Percentiles rank a stretch among this genome's conserved stretches.
Conservation (phyloP, 2,329 filamentous ascomycete species). For the Clathrospora elynae region DNA sequence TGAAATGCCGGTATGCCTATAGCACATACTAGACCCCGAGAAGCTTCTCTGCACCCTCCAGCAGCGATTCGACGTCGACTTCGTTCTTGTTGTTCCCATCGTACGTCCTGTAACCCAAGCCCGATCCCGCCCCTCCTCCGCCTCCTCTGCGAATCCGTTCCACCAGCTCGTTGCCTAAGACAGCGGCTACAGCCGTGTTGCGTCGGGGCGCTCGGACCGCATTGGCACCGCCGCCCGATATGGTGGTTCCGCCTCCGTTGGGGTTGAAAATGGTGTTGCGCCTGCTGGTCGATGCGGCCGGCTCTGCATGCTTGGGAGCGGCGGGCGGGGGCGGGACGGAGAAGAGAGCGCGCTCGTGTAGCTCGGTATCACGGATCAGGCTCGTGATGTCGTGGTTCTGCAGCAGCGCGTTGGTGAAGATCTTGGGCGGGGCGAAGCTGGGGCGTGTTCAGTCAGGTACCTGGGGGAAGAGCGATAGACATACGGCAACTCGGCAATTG, state of each 20-base stretch:
- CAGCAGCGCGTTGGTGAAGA: constrained; percentile 92
- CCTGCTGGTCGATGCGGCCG: constrained; percentile 50
- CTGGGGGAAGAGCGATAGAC: constrained; percentile 15
- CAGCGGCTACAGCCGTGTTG: constrained; percentile 86
- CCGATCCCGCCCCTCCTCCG: constrained; percentile 59
- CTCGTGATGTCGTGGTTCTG: constrained; percentile 89
- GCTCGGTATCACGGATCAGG: constrained; percentile 91
- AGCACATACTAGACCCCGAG: constrained; percentile 75
- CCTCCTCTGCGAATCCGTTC: constrained; percentile 71
- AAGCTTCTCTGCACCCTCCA: constrained; percentile 87
- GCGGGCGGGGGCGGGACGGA: constrained; percentile 76
- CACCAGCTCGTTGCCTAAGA: constrained; percentile 85
- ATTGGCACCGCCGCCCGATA: constrained; percentile 47
- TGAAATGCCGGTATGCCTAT: fast-evolving
- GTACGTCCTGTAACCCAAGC: constrained; percentile 50
- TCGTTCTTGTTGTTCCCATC: constrained; percentile 65
- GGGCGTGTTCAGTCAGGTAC: constrained; percentile 24
- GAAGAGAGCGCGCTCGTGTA: constrained; percentile 93
- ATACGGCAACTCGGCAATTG: constrained; percentile 55
- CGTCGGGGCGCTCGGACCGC: constrained; percentile 63
- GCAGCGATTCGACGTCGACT: constrained; percentile 82
- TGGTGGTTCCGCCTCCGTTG: constrained; percentile 37
- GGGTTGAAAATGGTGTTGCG: constrained; percentile 57
- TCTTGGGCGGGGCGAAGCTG: constrained; percentile 88
- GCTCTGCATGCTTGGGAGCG: constrained; percentile 53